A percentile compares a stretch with the other conserved stretches of the same genome.
Conservation (phyloP, 345 rosid species). For the Rhizophora apiculata region DNA sequence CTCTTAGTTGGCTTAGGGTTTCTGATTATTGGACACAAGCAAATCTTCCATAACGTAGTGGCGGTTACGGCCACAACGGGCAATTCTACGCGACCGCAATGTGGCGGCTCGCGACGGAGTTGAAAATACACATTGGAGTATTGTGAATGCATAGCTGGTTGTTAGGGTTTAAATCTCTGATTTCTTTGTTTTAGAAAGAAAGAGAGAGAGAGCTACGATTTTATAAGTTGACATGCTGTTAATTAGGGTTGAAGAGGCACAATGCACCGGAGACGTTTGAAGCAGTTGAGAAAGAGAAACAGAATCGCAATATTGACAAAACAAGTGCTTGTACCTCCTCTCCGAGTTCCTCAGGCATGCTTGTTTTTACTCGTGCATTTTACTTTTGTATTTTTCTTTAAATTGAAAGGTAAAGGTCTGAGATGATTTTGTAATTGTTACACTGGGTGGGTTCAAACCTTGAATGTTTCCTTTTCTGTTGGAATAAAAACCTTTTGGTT, state of each 20-base stretch:
- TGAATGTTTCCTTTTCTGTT: neutral
- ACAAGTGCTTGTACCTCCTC: neutral
- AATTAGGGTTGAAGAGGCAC: constrained; percentile 1
- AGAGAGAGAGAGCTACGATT: neutral
- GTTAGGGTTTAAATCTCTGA: too few relatives aligned
- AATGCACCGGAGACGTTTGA: neutral
- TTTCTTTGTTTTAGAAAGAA: too few relatives aligned
- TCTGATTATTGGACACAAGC: too few relatives aligned
- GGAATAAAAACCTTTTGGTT: neutral
- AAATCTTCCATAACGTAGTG: too few relatives aligned
- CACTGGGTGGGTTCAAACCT: too few relatives aligned
- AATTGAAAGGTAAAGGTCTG: neutral
- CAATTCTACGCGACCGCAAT: too few relatives aligned
- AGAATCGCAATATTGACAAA: neutral
- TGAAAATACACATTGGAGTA: too few relatives aligned
- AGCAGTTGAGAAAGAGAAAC: neutral
- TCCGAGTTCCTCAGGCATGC: neutral
- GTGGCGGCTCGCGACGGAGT: too few relatives aligned
- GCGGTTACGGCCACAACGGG: too few relatives aligned
- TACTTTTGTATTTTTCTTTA: neutral
- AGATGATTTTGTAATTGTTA: neutral
- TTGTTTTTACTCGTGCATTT: neutral
- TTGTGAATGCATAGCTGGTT: too few relatives aligned
- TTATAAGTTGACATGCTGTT: neutral
- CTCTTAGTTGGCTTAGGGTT: too few relatives aligned